Evolutionary conservation across 225 moss, liverwort and hornwort species (phyloP), one percentile per base, ranked within the genome.

Genomic region (Pseudoscleropodium purum): DNA sequence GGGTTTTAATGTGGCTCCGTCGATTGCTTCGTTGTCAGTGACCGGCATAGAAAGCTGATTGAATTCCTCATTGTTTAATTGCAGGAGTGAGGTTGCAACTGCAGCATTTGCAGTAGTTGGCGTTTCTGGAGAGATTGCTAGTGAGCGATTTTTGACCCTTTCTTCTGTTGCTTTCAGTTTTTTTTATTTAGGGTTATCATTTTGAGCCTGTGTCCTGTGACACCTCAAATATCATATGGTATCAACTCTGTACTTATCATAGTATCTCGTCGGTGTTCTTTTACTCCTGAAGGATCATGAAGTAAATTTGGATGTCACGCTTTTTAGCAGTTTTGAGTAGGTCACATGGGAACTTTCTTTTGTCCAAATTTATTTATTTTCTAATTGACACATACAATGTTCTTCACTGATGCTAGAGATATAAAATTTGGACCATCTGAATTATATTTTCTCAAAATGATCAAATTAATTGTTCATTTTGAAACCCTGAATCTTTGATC

Each of bases 71-170:
- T 90, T 57, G 61, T 81, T 63, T 77, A 52, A 87, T 91, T 89
- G 88, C 95, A 95, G 95, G 92, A 91, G 84, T 81, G 84, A 89
- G 65, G 73, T 87, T 66, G 93, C 93, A 64, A 88, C 79, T 57
- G 91, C 87, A 82, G 89, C 77, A 84, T 87, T 95, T 77, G 90
- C 91, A 89, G 84, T 83, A 81, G 87, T 93, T 84, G 93, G 93
- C 65, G 88, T 93, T 88, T 90, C 95, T 73, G 76, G 66, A 79
- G 92, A 95, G 72, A 92, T 95, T 88, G 86, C 95, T 63, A 65
- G 95, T 95, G 89, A 92, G 90, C n/a, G 49, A 4, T 60, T 89
- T 89, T 81, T 15, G 9, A 81, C 31, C 13, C 62, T 69, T 82
- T 64, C 84, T 57, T 84, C 37, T 60, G 13, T n/a, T 33, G 30